phyloP scores from a whole-genome alignment of 768 basidiomycete genomes.

The Auricularia auricula-judae region DNA sequence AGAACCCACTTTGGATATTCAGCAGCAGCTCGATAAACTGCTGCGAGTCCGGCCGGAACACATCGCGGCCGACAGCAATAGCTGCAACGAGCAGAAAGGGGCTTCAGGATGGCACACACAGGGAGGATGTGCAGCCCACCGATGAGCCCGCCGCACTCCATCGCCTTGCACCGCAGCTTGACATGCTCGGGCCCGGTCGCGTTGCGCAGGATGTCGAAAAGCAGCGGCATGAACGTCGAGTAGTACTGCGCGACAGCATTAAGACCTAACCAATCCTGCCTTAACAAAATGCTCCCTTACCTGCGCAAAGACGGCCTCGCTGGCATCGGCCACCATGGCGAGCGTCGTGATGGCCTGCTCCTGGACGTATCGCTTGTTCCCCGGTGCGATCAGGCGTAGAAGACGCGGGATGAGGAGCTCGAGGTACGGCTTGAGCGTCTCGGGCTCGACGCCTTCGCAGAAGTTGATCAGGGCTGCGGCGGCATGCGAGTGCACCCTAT shows the following conservation, averaged over 20 bases:
- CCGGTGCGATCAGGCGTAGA: slow-evolving; percentile 52
- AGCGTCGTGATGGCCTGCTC: slow-evolving; percentile 83
- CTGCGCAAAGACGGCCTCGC: slow-evolving; percentile 67
- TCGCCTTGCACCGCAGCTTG: slow-evolving; percentile 63
- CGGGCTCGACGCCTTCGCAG: slow-evolving; percentile 73
- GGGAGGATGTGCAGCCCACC: slow-evolving; percentile 34
- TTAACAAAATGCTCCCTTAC: slow-evolving; percentile 21
- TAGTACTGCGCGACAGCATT: slow-evolving; percentile 42
- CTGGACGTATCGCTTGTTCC: slow-evolving; percentile 56
- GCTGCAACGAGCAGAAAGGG: slow-evolving; percentile 29
- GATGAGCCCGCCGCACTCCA: slow-evolving; percentile 84
- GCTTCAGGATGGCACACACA: background rate
- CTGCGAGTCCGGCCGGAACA: slow-evolving; percentile 65
- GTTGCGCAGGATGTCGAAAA: slow-evolving; percentile 64
- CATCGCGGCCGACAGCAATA: slow-evolving; percentile 74
- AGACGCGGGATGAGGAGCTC: slow-evolving; percentile 70
- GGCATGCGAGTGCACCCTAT: slow-evolving; percentile 76
- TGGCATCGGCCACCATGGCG: slow-evolving; percentile 83
- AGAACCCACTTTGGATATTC: slow-evolving; percentile 56
- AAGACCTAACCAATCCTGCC: rapidly evolving
- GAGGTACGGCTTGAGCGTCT: slow-evolving; percentile 64
- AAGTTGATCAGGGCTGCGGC: slow-evolving; percentile 85
- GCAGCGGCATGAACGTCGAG: slow-evolving; percentile 65
- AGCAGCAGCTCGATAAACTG: slow-evolving; percentile 64
- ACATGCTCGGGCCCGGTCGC: slow-evolving; percentile 56